Percentiles rank a stretch among this genome's conserved stretches.
phyloP scores from a whole-genome alignment of 169 alveolate genomes.

The Ichthyophthirius multifiliis region DNA sequence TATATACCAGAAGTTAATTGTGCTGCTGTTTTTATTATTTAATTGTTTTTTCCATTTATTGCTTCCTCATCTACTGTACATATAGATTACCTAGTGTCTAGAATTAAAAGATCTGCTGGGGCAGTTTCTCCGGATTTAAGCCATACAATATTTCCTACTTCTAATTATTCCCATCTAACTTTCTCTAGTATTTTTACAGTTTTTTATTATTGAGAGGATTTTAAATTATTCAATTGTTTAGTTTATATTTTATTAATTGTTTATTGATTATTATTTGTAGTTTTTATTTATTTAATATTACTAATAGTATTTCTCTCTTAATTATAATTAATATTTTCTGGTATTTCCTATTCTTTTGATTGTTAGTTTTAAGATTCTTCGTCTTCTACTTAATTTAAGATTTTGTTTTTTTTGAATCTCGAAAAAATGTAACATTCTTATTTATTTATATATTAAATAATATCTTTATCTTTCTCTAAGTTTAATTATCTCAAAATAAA shows the following conservation, averaged over 20 bases:
- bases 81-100: slow-evolving; percentile 13
- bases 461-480: background rate
- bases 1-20: background rate
- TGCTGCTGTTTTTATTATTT: background rate
- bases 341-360: too few species aligned
- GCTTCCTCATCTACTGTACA: slow-evolving; percentile 7
- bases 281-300: too few species aligned
- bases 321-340: too few species aligned
- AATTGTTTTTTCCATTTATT: background rate
- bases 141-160: slow-evolving; percentile 33
- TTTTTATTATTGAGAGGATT: too few species aligned
- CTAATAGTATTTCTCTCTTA: too few species aligned
- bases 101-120: slow-evolving; percentile 29
- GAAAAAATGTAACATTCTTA: background rate
- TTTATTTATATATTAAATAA: background rate
- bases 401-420: background rate
- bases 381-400: too few species aligned
- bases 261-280: too few species aligned
- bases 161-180: slow-evolving; percentile 15
- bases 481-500: background rate
- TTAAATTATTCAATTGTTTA: too few species aligned
- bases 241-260: too few species aligned
- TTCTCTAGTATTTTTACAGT: slow-evolving; percentile 16
- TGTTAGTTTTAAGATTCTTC: too few species aligned
- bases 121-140: slow-evolving; percentile 22